These are phyloP conservation scores for Pseudogymnoascus verrucosus DNA, from an alignment of 2,329 filamentous ascomycete genomes.

Conservation along the genomic window DNA sequence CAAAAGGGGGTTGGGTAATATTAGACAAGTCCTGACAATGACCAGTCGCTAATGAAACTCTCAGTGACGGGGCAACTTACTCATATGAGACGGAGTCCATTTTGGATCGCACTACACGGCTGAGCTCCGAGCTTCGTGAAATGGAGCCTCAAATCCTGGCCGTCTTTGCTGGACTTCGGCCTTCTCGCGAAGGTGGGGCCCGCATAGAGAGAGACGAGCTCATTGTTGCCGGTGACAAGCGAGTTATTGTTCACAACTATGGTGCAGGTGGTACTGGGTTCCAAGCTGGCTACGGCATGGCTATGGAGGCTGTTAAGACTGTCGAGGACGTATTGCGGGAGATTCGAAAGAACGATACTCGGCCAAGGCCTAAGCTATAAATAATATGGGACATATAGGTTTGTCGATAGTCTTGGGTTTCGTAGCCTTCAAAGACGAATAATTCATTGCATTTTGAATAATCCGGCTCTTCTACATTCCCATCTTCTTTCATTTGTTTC, in stretches of 20 bases:
- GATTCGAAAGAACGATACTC: constrained; percentile 8
- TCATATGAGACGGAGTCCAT: constrained; percentile 32
- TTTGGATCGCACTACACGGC: constrained; percentile 27
- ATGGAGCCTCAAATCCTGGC: constrained; percentile 27
- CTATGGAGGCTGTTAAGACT: constrained; percentile 28
- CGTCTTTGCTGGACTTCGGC: constrained; percentile 28
- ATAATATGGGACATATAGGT: neutral
- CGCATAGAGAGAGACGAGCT: constrained; percentile 27
- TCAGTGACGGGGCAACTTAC: constrained; percentile 30
- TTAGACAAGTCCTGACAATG: neutral
- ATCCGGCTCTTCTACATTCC: neutral
- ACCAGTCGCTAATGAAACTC: neutral
- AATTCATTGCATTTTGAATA: constrained; percentile 1
- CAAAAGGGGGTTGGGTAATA: constrained; percentile 30
- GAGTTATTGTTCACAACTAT: constrained; percentile 34
- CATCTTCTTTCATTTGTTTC: neutral
- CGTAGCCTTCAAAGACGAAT: neutral
- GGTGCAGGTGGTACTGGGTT: constrained; percentile 39
- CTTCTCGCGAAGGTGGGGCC: constrained; percentile 31
- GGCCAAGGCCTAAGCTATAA: neutral
- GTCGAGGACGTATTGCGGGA: constrained; percentile 24
- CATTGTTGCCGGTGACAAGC: constrained; percentile 20
- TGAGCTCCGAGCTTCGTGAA: constrained; percentile 27
- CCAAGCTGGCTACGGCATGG: constrained; percentile 36
- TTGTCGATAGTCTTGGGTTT: neutral